These are phyloP conservation scores for Hypoxylon rickii DNA, from an alignment of 495 filamentous ascomycete genomes.

Conservation along the genomic window DNA sequence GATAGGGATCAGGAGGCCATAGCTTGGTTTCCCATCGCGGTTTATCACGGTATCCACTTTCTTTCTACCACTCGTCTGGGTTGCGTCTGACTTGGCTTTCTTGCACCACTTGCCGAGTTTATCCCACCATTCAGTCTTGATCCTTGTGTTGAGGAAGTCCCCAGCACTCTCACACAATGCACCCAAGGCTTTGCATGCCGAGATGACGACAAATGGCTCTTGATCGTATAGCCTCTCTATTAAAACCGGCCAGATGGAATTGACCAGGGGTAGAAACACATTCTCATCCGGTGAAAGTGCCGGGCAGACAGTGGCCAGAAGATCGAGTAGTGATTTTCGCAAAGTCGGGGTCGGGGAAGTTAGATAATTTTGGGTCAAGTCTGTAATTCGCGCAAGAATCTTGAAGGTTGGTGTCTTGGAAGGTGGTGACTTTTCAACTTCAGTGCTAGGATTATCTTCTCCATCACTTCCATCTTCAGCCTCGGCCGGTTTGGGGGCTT, in stretches of 20 bases:
- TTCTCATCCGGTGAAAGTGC: conserved; percentile 74
- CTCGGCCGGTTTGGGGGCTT: conserved; percentile 29
- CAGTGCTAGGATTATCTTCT: conserved; percentile 23
- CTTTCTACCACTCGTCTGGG: conserved; percentile 39
- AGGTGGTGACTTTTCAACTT: conserved; percentile 51
- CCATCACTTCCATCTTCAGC: conserved; percentile 12
- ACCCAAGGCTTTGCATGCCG: conserved; percentile 68
- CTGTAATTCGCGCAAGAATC: conserved; percentile 69
- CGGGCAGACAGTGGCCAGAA: conserved; percentile 70
- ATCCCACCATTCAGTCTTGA: conserved; percentile 69
- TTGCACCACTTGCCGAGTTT: conserved; percentile 52
- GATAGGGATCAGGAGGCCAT: conserved; percentile 38
- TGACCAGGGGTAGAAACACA: conserved; percentile 83
- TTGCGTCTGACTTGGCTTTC: conserved; percentile 39
- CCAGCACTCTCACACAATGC: conserved; percentile 69
- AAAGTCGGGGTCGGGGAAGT: conserved; percentile 78
- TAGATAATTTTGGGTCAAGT: conserved; percentile 81
- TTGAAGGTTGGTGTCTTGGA: conserved; percentile 61
- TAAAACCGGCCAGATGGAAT: conserved; percentile 85
- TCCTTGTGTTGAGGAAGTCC: conserved; percentile 75
- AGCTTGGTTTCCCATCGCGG: conserved; percentile 21
- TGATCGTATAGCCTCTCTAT: conserved; percentile 71
- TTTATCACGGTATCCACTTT: conserved; percentile 40
- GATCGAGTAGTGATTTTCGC: conserved; percentile 72
- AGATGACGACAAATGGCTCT: conserved; percentile 73